A percentile compares a stretch with the other conserved stretches of the same genome.
Evolutionary conservation across 2,329 filamentous ascomycete species (phyloP).

Genomic region (Teratosphaeria pseudoeucalypti): DNA sequence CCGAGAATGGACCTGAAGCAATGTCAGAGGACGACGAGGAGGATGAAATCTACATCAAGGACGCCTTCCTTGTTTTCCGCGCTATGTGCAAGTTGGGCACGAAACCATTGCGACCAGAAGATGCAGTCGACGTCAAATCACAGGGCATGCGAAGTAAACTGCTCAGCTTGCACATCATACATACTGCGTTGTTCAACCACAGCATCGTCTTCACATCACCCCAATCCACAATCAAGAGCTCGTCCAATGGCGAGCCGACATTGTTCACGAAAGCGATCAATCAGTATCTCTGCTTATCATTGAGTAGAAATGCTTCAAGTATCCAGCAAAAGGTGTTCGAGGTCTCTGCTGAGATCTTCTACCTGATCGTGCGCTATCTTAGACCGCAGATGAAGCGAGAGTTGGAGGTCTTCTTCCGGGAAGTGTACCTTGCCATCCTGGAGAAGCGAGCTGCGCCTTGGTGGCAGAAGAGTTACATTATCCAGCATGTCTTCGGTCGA

Average conservation of each 20-base stretch:
- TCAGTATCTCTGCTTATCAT: slow-evolving; percentile 88
- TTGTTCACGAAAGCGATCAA: slow-evolving; percentile 91
- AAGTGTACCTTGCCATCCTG: slow-evolving; percentile 87
- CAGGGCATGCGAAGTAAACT: slow-evolving; percentile 97
- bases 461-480: slow-evolving; percentile 86
- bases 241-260: slow-evolving; percentile 76
- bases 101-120: slow-evolving; percentile 78
- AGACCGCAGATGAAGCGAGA: slow-evolving; percentile 96
- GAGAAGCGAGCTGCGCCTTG: slow-evolving; percentile 77
- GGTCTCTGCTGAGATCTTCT: slow-evolving; percentile 94
- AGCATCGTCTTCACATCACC: slow-evolving; percentile 84
- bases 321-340: slow-evolving; percentile 88
- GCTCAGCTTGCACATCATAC: slow-evolving; percentile 87
- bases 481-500: slow-evolving; percentile 66
- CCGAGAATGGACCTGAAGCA: slow-evolving; percentile 34
- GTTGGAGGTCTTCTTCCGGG: slow-evolving; percentile 93
- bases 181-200: slow-evolving; percentile 91
- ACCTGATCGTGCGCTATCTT: slow-evolving; percentile 91
- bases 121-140: slow-evolving; percentile 83
- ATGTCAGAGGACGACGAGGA: slow-evolving; percentile 66
- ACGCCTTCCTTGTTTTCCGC: slow-evolving; percentile 92
- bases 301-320: slow-evolving; percentile 91
- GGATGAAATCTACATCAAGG: slow-evolving; percentile 93
- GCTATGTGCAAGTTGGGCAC: slow-evolving; percentile 97
- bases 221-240: slow-evolving; percentile 82